Conservation (phyloP, 495 filamentous ascomycete species). For the Neurospora tetraspora region DNA sequence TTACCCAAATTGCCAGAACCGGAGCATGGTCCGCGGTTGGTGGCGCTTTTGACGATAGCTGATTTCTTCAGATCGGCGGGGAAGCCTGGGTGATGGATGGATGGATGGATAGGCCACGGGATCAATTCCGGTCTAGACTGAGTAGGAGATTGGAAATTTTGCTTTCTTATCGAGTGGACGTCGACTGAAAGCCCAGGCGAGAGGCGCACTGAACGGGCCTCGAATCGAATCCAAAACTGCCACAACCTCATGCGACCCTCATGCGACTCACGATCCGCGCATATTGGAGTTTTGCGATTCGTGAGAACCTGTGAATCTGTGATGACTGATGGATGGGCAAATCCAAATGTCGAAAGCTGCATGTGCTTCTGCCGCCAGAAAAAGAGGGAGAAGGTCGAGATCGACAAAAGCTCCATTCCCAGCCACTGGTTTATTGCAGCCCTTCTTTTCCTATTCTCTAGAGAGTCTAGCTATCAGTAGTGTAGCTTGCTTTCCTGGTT, state of each 20-base stretch:
- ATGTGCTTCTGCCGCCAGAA: background rate
- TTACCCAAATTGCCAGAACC: background rate
- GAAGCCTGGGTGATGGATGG: background rate
- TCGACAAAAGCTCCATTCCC: background rate
- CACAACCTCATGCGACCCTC: background rate
- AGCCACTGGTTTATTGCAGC: background rate
- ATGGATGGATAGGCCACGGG: background rate
- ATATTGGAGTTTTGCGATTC: background rate
- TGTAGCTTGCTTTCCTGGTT: background rate
- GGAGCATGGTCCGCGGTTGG: background rate
- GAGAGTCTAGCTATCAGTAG: background rate
- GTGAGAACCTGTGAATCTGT: background rate
- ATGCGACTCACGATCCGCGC: background rate
- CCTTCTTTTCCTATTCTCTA: background rate
- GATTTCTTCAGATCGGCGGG: background rate
- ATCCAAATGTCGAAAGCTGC: background rate
- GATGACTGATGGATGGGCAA: background rate
- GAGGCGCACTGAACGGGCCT: background rate
- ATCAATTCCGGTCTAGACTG: background rate
- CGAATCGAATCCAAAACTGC: background rate
- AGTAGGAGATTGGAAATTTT: background rate
- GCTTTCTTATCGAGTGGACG: background rate
- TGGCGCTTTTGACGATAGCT: background rate
- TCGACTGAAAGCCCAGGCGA: background rate
- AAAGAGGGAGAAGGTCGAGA: background rate